These are phyloP conservation scores for Vaccinium macrocarpon DNA, from an alignment of 148 eudicot genomes.

Conservation along the genomic window DNA sequence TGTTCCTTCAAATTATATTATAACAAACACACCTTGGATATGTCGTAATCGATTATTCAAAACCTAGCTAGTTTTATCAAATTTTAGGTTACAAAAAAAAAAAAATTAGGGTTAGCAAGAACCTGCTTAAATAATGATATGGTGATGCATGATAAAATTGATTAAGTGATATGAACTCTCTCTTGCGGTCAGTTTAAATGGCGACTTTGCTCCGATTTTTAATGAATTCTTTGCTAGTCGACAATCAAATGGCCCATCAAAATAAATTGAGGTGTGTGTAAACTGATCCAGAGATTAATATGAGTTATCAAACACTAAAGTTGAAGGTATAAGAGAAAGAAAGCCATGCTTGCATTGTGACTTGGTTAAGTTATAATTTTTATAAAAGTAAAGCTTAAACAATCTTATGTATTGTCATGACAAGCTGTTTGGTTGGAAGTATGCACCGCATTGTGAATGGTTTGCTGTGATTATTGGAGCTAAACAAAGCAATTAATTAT, in stretches of 20 bases:
- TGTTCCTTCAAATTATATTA: slow-evolving; percentile 8
- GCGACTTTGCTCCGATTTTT: neutral
- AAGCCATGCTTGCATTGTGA: neutral
- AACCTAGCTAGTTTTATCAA: neutral
- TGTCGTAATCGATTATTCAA: neutral
- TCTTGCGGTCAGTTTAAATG: neutral
- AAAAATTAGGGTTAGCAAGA: neutral
- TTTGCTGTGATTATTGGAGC: slow-evolving; percentile 32
- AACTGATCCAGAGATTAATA: neutral
- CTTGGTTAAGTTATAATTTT: neutral
- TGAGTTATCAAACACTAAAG: neutral
- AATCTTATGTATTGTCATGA: slow-evolving; percentile 6
- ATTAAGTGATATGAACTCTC: neutral
- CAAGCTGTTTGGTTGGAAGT: slow-evolving; percentile 31
- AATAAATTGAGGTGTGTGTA: neutral
- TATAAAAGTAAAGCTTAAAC: neutral
- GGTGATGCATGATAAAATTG: neutral
- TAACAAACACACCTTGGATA: neutral
- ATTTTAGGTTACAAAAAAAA: neutral
- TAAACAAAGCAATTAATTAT: slow-evolving; percentile 12
- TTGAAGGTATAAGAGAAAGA: neutral
- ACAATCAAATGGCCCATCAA: neutral
- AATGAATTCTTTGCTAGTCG: neutral
- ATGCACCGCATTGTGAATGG: slow-evolving; percentile 23
- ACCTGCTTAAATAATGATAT: neutral